Evolutionary conservation across 2,329 filamentous ascomycete species (phyloP).

Genomic region (Exserohilum turcica): DNA sequence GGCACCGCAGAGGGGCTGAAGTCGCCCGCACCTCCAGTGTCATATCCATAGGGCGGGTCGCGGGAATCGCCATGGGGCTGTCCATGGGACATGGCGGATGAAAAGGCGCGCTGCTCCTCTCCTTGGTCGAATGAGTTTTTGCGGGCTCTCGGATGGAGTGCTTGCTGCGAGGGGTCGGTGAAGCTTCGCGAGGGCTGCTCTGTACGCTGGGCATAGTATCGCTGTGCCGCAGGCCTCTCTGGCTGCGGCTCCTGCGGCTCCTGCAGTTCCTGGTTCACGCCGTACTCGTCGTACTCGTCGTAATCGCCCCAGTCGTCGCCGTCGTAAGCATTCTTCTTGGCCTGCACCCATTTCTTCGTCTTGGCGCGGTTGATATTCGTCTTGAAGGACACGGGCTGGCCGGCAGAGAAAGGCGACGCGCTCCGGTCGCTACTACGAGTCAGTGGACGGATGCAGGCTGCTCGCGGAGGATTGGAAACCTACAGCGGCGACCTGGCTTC

Average conservation of each 20-base stretch:
- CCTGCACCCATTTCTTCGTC: slow-evolving; percentile 94
- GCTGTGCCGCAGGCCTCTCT: slow-evolving; percentile 47
- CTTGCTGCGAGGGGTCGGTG: slow-evolving; percentile 48
- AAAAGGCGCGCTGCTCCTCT: slow-evolving; percentile 60
- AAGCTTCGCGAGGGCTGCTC: slow-evolving; percentile 42
- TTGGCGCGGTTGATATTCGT: slow-evolving; percentile 87
- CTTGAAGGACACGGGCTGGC: slow-evolving; percentile 67
- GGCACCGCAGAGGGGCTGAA: slow-evolving; percentile 60
- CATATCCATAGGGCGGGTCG: slow-evolving; percentile 39
- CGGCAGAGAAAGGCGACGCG: slow-evolving; percentile 32
- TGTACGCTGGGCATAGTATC: slow-evolving; percentile 49
- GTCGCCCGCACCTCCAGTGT: slow-evolving; percentile 52
- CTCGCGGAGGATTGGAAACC: slow-evolving; percentile 8
- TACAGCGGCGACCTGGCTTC: slow-evolving; percentile 48
- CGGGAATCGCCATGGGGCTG: slow-evolving; percentile 14
- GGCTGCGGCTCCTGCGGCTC: slow-evolving; percentile 52
- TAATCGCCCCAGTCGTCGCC: slow-evolving; percentile 89
- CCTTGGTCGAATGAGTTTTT: slow-evolving; percentile 61
- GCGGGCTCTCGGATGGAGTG: slow-evolving; percentile 36
- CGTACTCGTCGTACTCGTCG: slow-evolving; percentile 62
- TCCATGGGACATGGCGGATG: slow-evolving; percentile 34
- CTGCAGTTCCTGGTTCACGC: slow-evolving; percentile 54
- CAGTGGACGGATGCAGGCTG: slow-evolving; percentile 11
- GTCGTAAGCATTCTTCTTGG: slow-evolving; percentile 83
- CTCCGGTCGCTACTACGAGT: slow-evolving; percentile 34